These are phyloP conservation scores for Mycena sp. DNA, from an alignment of 1,284 basidiomycete species.

Conservation along the genomic window DNA sequence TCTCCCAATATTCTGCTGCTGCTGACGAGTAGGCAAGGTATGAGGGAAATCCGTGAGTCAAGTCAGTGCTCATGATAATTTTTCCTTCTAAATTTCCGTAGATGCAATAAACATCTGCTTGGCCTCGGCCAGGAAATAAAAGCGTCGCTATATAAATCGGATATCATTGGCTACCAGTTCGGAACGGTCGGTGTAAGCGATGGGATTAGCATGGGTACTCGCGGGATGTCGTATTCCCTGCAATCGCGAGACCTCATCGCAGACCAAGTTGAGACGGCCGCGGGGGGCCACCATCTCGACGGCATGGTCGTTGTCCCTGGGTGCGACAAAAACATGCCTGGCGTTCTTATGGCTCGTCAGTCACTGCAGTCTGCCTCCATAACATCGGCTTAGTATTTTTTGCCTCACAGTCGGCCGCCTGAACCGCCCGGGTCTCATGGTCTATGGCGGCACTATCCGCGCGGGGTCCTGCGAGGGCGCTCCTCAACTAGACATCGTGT, in stretches of 20 bases:
- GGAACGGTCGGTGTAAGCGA: slow-evolving; percentile 98
- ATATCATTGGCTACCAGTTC: slow-evolving; percentile 95
- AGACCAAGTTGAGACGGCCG: slow-evolving; percentile 95
- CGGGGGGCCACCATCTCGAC: slow-evolving; percentile 98
- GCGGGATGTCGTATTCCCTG: slow-evolving; percentile 93
- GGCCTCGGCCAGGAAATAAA: slow-evolving; percentile 91
- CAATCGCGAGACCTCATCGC: slow-evolving; percentile 98
- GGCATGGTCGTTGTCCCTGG: slow-evolving; percentile 97
- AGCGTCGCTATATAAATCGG: slow-evolving; percentile 76
- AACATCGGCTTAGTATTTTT: slow-evolving; percentile 15
- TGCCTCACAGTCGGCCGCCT: slow-evolving; percentile 78
- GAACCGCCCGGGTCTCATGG: slow-evolving; percentile 95
- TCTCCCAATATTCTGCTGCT: slow-evolving; percentile 8
- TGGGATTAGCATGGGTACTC: slow-evolving; percentile 97
- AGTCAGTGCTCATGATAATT: slow-evolving; percentile 4
- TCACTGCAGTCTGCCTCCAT: slow-evolving; percentile 40
- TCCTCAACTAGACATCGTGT: slow-evolving; percentile 90
- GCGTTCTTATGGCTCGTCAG: slow-evolving; percentile 92
- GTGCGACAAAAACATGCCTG: slow-evolving; percentile 99
- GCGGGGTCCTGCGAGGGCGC: slow-evolving; percentile 87
- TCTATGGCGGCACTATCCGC: slow-evolving; percentile 95
- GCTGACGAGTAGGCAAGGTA: slow-evolving; percentile 63
- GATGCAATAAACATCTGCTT: slow-evolving; percentile 93
- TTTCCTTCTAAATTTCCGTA: slow-evolving; percentile 40
- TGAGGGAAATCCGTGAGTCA: slow-evolving; percentile 86